Conservation (phyloP, 495 filamentous ascomycete species). For the Talaromyces borbonicus region DNA sequence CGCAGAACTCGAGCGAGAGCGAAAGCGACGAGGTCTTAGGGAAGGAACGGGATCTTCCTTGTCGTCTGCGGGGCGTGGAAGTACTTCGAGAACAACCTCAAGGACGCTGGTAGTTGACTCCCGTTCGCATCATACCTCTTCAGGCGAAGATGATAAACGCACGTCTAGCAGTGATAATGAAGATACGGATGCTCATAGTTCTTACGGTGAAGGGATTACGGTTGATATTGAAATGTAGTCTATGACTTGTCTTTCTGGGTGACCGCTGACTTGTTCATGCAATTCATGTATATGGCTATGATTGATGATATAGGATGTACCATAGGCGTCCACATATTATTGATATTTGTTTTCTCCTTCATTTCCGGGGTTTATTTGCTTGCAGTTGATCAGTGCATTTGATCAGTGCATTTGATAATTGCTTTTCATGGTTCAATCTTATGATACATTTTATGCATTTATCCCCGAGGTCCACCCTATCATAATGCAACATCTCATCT, state of each 20-base stretch:
- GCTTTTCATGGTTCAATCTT: no score
- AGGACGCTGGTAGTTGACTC: slow-evolving; percentile 3
- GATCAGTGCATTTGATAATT: no score
- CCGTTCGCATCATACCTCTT: background rate
- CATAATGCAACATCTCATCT: slow-evolving; percentile 10
- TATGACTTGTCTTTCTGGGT: background rate
- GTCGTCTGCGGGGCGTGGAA: background rate
- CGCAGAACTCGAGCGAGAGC: slow-evolving; percentile 58
- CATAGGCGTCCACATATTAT: background rate
- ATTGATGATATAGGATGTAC: background rate
- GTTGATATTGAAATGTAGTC: slow-evolving; percentile 35
- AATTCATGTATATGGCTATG: background rate
- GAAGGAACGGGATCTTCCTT: background rate
- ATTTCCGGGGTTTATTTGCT: no score
- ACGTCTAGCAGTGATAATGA: slow-evolving; percentile 11
- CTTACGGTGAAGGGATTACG: slow-evolving; percentile 34
- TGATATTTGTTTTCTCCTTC: background rate
- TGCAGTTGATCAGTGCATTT: no score
- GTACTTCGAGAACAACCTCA: background rate
- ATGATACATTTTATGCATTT: background rate
- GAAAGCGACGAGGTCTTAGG: slow-evolving; percentile 30
- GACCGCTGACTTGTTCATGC: background rate
- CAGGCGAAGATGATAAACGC: slow-evolving; percentile 9
- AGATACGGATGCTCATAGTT: slow-evolving; percentile 30
- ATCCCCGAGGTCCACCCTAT: background rate